These are phyloP conservation scores for Chlorella sp. DNA, from an alignment of 139 green algal genomes.

Conservation along the genomic window DNA sequence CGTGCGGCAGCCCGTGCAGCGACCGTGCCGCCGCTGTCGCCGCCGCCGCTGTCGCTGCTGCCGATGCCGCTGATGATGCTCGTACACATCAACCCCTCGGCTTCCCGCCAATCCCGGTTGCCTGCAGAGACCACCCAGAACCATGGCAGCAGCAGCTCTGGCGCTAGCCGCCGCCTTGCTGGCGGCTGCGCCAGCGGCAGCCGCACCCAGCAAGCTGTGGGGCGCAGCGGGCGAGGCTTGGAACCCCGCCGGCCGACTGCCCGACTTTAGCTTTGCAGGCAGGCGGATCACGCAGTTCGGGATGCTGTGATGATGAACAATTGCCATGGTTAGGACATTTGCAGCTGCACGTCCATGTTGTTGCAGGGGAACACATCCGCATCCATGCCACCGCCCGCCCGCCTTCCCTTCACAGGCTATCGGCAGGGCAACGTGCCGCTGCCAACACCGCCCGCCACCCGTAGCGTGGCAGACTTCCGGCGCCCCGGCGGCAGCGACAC, in stretches of 20 bases:
- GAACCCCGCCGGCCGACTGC: background rate
- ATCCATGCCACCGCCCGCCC: background rate
- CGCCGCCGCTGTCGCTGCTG: too few species aligned
- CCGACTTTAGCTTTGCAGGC: slow-evolving; percentile 7
- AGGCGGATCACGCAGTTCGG: background rate
- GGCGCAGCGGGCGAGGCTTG: background rate
- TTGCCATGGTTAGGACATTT: background rate
- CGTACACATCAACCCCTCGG: too few species aligned
- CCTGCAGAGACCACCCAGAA: too few species aligned
- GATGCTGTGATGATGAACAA: too few species aligned
- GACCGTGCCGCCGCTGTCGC: too few species aligned
- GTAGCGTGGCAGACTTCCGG: background rate
- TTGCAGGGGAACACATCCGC: background rate
- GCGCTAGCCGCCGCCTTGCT: too few species aligned
- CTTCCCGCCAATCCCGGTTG: too few species aligned
- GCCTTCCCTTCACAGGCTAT: background rate
- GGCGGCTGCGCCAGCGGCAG: background rate
- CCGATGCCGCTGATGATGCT: too few species aligned
- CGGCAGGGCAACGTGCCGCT: background rate
- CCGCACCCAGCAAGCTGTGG: slow-evolving; percentile 9
- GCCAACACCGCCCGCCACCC: background rate
- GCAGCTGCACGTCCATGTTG: background rate
- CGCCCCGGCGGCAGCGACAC: background rate
- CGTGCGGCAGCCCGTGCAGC: too few species aligned
- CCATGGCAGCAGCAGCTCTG: too few species aligned